A percentile compares a stretch with the other conserved stretches of the same genome.
Conservation (phyloP, 2,329 filamentous ascomycete genomes). For the Fusarium sp. region DNA sequence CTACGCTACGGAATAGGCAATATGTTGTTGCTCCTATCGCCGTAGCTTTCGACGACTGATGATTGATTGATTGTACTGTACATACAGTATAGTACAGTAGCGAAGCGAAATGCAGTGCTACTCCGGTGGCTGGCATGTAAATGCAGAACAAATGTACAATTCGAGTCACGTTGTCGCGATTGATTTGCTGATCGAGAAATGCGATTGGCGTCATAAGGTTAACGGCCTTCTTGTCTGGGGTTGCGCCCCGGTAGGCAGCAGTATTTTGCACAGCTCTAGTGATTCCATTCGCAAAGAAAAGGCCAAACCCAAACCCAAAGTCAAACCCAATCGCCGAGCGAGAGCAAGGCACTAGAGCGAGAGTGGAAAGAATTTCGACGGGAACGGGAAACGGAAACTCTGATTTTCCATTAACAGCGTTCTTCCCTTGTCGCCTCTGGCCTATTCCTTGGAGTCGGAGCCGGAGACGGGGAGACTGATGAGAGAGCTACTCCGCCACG, state of each 20-base stretch:
- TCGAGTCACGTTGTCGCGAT: neutral
- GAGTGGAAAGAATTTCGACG: neutral
- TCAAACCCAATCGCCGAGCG: constrained; percentile 2
- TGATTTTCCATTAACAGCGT: neutral
- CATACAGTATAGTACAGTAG: neutral
- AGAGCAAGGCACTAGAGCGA: neutral
- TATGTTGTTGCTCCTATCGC: neutral
- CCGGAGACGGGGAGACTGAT: constrained; percentile 20
- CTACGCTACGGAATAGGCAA: neutral
- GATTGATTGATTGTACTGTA: neutral
- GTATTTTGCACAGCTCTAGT: constrained; percentile 12
- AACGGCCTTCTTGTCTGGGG: constrained; percentile 32
- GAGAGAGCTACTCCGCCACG: constrained; percentile 36
- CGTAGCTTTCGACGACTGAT: neutral
- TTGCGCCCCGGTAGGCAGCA: constrained; percentile 32
- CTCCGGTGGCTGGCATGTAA: constrained; percentile 2
- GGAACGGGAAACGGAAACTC: constrained; percentile 14
- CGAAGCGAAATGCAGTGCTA: constrained; percentile 25
- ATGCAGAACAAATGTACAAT: neutral
- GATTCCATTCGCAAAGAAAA: constrained; percentile 5
- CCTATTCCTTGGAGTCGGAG: neutral
- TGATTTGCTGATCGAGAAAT: constrained; percentile 3
- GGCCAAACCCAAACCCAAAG: neutral
- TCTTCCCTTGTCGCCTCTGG: neutral
- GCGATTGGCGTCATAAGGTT: constrained; percentile 22